phyloP scores from a whole-genome alignment of 2,329 filamentous ascomycete species.

The Fusarium coicis region DNA sequence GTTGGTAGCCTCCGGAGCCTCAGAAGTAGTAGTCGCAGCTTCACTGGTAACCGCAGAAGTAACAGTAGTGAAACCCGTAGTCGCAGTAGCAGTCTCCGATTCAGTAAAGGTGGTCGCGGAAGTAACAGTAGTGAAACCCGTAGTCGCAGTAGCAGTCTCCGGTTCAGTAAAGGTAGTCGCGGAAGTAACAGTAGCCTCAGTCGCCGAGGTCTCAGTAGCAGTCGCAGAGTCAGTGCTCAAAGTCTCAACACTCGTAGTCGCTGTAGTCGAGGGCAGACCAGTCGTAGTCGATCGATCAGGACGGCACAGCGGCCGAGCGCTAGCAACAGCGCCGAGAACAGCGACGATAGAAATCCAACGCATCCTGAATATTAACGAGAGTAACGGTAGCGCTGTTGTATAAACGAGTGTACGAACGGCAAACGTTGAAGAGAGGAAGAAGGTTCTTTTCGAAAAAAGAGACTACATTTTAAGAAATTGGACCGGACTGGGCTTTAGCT shows the following conservation, averaged over 20 bases:
- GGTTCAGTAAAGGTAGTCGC: background rate
- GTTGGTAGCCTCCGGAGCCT: background rate
- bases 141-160: background rate
- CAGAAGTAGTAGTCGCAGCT: background rate
- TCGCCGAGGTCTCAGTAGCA: background rate
- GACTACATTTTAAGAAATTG: background rate
- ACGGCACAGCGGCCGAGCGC: constrained; percentile 8
- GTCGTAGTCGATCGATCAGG: background rate
- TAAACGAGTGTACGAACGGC: background rate
- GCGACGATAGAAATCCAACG: constrained; percentile 27
- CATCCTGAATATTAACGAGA: constrained; percentile 27
- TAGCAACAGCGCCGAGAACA: constrained; percentile 6
- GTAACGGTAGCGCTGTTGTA: background rate
- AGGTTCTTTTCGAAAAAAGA: background rate
- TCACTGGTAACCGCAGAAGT: background rate
- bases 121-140: background rate
- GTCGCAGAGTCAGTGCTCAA: background rate
- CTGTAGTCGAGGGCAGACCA: background rate
- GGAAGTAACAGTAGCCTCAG: background rate
- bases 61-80: background rate
- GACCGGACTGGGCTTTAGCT: background rate
- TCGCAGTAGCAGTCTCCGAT: background rate
- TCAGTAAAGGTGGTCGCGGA: background rate
- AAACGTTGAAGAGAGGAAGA: background rate
- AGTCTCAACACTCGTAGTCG: background rate